Evolutionary conservation across 169 alveolate species (phyloP), one percentile per base, ranked within the genome.

Genomic region (Eimeria tenella): DNA sequence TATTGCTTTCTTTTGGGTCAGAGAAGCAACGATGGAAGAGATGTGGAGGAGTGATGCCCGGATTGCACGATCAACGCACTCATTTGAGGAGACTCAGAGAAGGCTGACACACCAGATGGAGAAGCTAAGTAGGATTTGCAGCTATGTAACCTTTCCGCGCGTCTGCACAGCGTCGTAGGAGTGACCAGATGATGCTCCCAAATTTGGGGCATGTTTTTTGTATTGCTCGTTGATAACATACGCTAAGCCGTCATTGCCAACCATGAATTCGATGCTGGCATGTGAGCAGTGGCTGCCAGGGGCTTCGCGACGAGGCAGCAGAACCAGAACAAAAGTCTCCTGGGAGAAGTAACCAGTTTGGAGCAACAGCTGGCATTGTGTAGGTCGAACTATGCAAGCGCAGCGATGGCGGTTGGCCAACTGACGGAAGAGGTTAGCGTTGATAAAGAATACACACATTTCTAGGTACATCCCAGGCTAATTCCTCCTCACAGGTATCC

Each of bases 1-100:
- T 68, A 3, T 11, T 15, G n/a, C 42, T 13, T 23, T 10, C 63
- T 55, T 63, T 86, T 83, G 42, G 70, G 77, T 10, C 94, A 88
- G 94, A 96, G 96, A 97, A 94, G 98, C 96, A 65, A 96, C 96
- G 52, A 97, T 97, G 79, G 97, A 96, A 83, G 97, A 94, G 87
- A 95, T 96, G 90, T 86, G 94, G 83, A 96, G 97, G 95, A 90
- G 97, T 58, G 98, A 97, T 94, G 96, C 96, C 87, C 96, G 96
- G 89, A 96, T 97, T 62, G 95, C 92, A 90, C 97, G 96, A 93
- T 95, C 87, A 53, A 96, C 97, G 55, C 98, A 93, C 93, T 70
- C 92, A 52, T 96, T 91, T 94, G 97, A 94, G 31, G 62, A 25
- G 50, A 62, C 83, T 21, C 92, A 91, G 83, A 73, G 65, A 23